A percentile compares a stretch with the other conserved stretches of the same genome.
phyloP scores from a whole-genome alignment of 768 basidiomycete species.

The Kockovaella imperatae region DNA sequence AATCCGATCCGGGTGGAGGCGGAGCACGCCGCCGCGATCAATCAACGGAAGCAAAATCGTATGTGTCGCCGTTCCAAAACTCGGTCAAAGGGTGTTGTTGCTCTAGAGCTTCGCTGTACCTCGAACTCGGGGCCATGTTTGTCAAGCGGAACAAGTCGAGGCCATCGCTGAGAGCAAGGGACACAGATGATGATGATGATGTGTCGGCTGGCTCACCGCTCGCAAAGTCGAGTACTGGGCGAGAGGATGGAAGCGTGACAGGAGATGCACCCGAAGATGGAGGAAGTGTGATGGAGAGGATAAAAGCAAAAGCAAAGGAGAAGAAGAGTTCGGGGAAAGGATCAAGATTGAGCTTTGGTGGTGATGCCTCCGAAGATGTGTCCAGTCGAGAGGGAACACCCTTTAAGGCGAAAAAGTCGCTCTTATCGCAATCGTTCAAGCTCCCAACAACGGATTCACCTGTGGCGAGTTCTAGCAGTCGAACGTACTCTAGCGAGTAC shows the following conservation, averaged over 20 bases:
- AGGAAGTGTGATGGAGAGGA: constrained; percentile 34
- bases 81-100: too few relatives aligned
- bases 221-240: constrained; percentile 18
- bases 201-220: constrained; percentile 17
- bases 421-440: constrained; percentile 37
- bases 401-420: constrained; percentile 39
- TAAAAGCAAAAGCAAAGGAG: constrained; percentile 21
- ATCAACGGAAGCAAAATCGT: too few relatives aligned
- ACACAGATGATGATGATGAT: constrained; percentile 17
- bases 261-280: constrained; percentile 9
- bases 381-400: constrained; percentile 9
- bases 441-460: constrained; percentile 18
- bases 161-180: constrained; percentile 30
- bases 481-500: constrained; percentile 44
- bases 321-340: constrained; percentile 15
- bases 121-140: too few relatives aligned
- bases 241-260: constrained; percentile 1
- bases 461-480: background rate
- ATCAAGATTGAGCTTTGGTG: constrained; percentile 38
- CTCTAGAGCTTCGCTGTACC: too few relatives aligned
- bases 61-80: too few relatives aligned
- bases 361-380: constrained; percentile 26
- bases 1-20: too few relatives aligned
- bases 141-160: constrained; percentile 39
- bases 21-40: too few relatives aligned